Evolutionary conservation across 768 basidiomycete genomes (phyloP).

Genomic region (Cyathus striatus): DNA sequence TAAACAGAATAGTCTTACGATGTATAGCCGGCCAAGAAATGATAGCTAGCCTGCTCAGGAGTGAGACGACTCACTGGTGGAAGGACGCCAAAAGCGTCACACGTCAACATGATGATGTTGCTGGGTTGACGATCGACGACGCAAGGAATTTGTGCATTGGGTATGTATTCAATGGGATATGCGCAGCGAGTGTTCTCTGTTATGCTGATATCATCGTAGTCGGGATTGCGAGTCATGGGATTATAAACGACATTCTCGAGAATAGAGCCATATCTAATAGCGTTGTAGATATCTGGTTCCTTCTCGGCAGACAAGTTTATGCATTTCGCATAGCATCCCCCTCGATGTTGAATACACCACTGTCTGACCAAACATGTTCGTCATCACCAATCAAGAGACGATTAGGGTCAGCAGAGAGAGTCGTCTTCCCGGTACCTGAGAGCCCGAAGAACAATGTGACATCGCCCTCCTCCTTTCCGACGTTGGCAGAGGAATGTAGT

Average conservation of each 20-base stretch:
- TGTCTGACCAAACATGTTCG: conserved; percentile 99
- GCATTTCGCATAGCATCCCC: conserved; percentile 99
- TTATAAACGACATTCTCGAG: conserved; percentile 99
- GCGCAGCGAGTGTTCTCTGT: conserved; percentile 99
- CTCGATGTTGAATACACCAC: conserved; percentile 99
- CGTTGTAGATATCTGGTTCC: conserved; percentile 96
- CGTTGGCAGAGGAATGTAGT: conserved; percentile 96
- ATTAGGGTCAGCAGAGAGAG: conserved; percentile 92
- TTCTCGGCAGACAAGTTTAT: conserved; percentile 96
- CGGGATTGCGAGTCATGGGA: conserved; percentile 73
- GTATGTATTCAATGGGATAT: conserved; percentile 97
- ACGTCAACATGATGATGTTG: conserved; percentile 96
- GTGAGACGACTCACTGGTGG: conserved; percentile 92
- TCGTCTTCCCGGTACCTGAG: conserved; percentile 98
- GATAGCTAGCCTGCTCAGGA: conserved; percentile 94
- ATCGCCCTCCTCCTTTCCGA: conserved; percentile 82
- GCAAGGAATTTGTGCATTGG: conserved; percentile 94
- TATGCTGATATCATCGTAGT: conserved; percentile 95
- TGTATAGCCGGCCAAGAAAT: conserved; percentile 96
- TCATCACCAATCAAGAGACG: conserved; percentile 97
- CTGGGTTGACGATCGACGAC: conserved; percentile 80
- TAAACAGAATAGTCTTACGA: too few relatives aligned
- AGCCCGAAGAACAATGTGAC: conserved; percentile 99
- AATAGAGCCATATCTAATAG: conserved; percentile 93
- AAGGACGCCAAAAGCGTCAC: conserved; percentile 97